Base-by-base conservation (phyloP, 176 grass and related monocot species). In the Oryza longistaminata region DNA sequence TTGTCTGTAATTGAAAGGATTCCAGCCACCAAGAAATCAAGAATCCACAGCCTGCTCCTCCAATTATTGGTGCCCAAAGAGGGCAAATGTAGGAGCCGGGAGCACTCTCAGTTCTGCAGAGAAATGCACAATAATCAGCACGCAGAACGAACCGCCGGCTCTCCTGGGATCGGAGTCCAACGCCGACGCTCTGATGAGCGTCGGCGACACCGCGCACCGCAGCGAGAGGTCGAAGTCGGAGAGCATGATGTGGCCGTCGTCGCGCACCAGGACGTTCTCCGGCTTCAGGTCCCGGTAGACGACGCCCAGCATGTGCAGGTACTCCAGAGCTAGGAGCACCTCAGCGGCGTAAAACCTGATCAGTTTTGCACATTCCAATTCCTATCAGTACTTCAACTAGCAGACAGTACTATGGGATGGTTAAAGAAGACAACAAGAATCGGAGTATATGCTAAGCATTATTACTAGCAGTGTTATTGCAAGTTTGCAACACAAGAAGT, bases 221-320 rank as follows among this genome's bases (percentile, higher is more conserved):
- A 96, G 85, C 7, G 94, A 96, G 49, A 97, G 91, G 49, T 97
- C 94, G n/a, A 97, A 97, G 73, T 97, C 89, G 6, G 94, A 97
- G 39, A 97, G 94, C 94, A 97, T 93, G 45, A 97, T 97, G 81
- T 93, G 94, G 33, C 94, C 91, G 76, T 93, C 94, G 24, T 97
- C 91, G 11, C 91, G 88, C 33, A 93, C 94, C 67, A 97, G 85
- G 53, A 97, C 94, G 72, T 97, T 97, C 74, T 97, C 94, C 44
- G 94, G 91, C 44, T 97, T 97, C 33, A 97, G 84, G 70, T 97
- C 94, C 26, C 94, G 79, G 78, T 97, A 97, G 11, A 97, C 88
- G 14, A 97, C 88, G 26, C 94, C 94, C 43, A 96, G 69, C 94
- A 97, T 97, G 82, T 97, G 94, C 52, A 97, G 89, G 68, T 97